These are phyloP conservation scores for Adansonia digitata DNA, from an alignment of 345 rosid genomes.

Conservation along the genomic window DNA sequence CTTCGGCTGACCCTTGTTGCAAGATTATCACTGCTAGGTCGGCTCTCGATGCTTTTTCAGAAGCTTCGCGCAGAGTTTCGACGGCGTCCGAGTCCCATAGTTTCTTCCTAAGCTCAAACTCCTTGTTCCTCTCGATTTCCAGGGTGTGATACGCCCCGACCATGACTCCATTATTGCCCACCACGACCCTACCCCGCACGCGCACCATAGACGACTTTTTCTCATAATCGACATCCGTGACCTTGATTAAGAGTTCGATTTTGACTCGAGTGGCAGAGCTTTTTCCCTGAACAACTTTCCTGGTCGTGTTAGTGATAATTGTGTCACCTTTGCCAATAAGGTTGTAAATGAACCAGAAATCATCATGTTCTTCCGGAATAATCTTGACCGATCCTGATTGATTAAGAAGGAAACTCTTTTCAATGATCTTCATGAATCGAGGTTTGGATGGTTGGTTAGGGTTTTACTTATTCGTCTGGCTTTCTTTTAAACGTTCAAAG, in stretches of 20 bases:
- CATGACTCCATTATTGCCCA: not conserved
- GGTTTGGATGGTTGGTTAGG: too few species aligned
- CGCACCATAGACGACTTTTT: not conserved
- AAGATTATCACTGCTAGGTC: conserved; percentile 14
- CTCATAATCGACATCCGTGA: not conserved
- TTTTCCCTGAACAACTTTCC: too few species aligned
- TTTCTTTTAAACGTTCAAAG: too few species aligned
- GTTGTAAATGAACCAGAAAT: too few species aligned
- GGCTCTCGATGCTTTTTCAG: not conserved
- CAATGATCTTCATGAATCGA: too few species aligned
- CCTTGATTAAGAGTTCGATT: not conserved
- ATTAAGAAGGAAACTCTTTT: too few species aligned
- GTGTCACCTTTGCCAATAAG: too few species aligned
- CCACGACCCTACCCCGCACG: not conserved
- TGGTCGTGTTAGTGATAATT: too few species aligned
- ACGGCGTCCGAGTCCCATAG: not conserved
- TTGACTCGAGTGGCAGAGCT: conserved; percentile 2
- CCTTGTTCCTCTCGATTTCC: conserved; percentile 4
- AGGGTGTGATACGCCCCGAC: conserved; percentile 4
- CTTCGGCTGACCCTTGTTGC: not conserved
- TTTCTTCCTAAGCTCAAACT: conserved; percentile 8
- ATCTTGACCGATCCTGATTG: too few species aligned
- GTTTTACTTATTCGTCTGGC: too few species aligned
- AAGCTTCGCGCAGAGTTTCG: not conserved
- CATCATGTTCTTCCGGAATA: too few species aligned